Base-by-base conservation (phyloP, 345 rosid genomes). In the Kernera saxatilis region DNA sequence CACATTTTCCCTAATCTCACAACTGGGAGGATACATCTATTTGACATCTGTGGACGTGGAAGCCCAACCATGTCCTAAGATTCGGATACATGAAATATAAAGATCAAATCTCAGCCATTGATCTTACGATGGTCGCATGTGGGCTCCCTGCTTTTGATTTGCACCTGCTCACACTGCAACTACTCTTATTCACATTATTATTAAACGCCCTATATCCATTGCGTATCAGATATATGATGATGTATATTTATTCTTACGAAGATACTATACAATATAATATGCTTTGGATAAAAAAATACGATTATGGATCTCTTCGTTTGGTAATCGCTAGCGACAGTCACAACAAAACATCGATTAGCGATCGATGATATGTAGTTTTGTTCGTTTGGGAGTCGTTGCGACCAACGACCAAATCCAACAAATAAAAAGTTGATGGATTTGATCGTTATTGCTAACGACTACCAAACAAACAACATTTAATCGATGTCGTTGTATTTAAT, bases 91-190 rank as follows among this genome's bases (percentile, higher is more conserved):
- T 41, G 40, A 41, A 58, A 50, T 12, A 37, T 14, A 7, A 36
- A 26, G 15, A 49, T 49, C 40, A 50, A 57, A 67, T 58, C 32
- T 15, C 55, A 59, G 36, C 68, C 73, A 44, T 46, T 45, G 41
- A 74, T 48, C 15, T 37, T 23, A 46, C 49, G 29, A 59, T 74
- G 62, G 63, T 59, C 48, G 11, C 39, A 3, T 69, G 69, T 74
- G 63, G 73, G 56, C 27, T 74, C 78, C 57, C 39, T 37, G 44
- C 45, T 73, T 65, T 48, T 36, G 27, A 57, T 57, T 46, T 37
- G 61, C 73, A 58, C 61, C 78, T 58, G 78, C 78, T 74, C 68
- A 74, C 61, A 50, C 67, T 73, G 77, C 73, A 74, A 67, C 78
- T 49, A 50, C 73, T 49, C 68, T 37, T 73, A 44, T 25, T 35